Evolutionary conservation across 257 asterid genomes (phyloP), one percentile per base, ranked within the genome.

Genomic region (Fraxinus pennsylvanica): DNA sequence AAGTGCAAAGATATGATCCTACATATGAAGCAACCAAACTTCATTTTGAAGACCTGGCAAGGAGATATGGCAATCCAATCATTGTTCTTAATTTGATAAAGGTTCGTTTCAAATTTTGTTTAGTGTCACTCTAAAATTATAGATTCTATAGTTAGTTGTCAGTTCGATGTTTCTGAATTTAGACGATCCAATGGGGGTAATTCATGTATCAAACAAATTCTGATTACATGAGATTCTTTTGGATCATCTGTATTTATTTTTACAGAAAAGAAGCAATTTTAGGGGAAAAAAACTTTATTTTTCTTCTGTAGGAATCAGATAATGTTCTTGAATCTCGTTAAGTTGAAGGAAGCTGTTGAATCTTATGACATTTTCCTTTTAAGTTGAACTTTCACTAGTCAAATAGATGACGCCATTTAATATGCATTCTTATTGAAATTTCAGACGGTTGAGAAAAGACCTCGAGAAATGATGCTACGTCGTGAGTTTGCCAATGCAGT

Each of bases 1-100:
- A 85, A 96, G 99, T 96, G 87, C 97, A 93, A 90, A 92, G 99
- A 87, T 96, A 96, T 86, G 99, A 96, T 86, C 99, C 99, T 81
- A 96, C 99, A 80, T 96, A 96, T 76, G 99, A 96, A 90, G 96
- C 99, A 83, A 96, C 99, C 36, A 90, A 85, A 85, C 75, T 81
- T 81, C 99, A 96, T 86, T 96, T 96, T 83, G 97, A 93, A 79
- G 98, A 96, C 88, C 86, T 96, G 87, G 98, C 93, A 54, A 87
- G 78, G 85, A 90, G 99, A 93, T 96, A 96, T 74, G 98, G 97
- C 45, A 90, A 96, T 74, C 99, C 99, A 57, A 93, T 93, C 43
- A 96, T 96, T 80, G 96, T 93, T 78, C 99, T 96, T 79, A 96
- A 96, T 87, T 86, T 96, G 79, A 96, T 96, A 71, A 96, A 93